A percentile compares a stretch with the other conserved stretches of the same genome.
Conservation (phyloP, 1,284 basidiomycete species). For the Cystobasidium pallidum region DNA sequence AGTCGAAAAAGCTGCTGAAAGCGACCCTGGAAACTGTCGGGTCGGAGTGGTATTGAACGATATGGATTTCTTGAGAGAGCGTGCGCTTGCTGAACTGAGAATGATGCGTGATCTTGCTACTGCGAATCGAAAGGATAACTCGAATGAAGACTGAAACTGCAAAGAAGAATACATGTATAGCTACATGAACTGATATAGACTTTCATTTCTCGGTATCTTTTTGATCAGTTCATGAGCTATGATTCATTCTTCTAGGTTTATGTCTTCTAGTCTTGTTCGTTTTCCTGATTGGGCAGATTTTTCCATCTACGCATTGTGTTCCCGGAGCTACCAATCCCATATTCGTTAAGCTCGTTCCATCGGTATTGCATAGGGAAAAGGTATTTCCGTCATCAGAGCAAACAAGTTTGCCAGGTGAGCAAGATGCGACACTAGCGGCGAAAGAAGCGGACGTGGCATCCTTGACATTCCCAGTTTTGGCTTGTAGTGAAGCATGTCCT, state of each 20-base stretch:
- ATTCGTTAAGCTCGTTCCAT: conserved; percentile 6
- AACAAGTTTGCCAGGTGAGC: conserved; percentile 18
- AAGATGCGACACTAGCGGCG: not conserved
- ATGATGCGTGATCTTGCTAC: not conserved
- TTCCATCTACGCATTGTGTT: conserved; percentile 27
- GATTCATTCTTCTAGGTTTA: conserved; percentile 9
- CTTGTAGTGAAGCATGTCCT: not conserved
- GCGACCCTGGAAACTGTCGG: not conserved
- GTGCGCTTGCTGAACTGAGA: conserved; percentile 9
- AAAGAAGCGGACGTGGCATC: not conserved
- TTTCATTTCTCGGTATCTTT: not conserved
- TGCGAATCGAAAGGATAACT: no score
- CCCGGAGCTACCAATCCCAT: conserved; percentile 41
- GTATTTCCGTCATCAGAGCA: conserved; percentile 26
- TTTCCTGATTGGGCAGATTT: not conserved
- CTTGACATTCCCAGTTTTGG: not conserved
- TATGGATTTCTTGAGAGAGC: not conserved
- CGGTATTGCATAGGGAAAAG: conserved; percentile 31
- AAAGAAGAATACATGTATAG: not conserved
- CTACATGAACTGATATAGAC: conserved; percentile 11
- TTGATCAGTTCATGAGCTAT: conserved; percentile 8
- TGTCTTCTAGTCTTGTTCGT: conserved; percentile 11
- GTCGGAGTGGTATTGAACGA: not conserved
- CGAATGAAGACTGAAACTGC: no score
- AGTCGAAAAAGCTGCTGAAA: no score